A percentile compares a stretch with the other conserved stretches of the same genome.
Conservation (phyloP, 2,329 filamentous ascomycete species). For the Nemania diffusa region DNA sequence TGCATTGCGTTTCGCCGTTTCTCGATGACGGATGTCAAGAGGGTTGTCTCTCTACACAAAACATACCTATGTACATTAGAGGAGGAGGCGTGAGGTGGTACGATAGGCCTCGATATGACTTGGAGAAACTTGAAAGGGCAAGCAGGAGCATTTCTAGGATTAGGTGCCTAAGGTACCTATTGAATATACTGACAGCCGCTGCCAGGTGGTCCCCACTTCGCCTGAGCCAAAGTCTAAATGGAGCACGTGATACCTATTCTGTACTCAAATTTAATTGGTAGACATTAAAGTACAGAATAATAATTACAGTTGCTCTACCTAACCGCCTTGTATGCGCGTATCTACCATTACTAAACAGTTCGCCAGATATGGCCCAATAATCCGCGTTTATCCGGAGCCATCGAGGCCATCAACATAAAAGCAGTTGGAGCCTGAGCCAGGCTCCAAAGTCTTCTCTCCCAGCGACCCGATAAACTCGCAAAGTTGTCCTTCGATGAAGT, state of each 20-base stretch:
- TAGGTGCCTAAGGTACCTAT: too few species aligned
- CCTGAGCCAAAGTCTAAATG: neutral
- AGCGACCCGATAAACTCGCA: conserved; percentile 44
- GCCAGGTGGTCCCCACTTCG: neutral
- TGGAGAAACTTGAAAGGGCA: too few species aligned
- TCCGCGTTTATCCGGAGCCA: neutral
- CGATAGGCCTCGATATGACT: neutral
- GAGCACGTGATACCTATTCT: conserved; percentile 11
- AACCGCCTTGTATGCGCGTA: neutral
- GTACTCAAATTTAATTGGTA: too few species aligned
- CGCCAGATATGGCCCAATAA: neutral
- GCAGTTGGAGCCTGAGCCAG: conserved; percentile 37
- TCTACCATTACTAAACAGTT: neutral
- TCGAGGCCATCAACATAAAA: conserved; percentile 28
- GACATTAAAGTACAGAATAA: too few species aligned
- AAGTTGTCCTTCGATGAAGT: conserved; percentile 42
- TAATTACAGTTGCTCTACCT: neutral
- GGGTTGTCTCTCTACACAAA: neutral
- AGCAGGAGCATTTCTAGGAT: too few species aligned
- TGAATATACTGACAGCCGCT: neutral
- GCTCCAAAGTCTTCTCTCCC: conserved; percentile 35
- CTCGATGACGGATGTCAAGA: neutral
- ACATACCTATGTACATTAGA: neutral
- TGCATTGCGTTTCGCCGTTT: neutral
- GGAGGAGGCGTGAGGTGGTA: neutral